Evolutionary conservation across 495 filamentous ascomycete genomes (phyloP).

Genomic region (Penicillium parvum): DNA sequence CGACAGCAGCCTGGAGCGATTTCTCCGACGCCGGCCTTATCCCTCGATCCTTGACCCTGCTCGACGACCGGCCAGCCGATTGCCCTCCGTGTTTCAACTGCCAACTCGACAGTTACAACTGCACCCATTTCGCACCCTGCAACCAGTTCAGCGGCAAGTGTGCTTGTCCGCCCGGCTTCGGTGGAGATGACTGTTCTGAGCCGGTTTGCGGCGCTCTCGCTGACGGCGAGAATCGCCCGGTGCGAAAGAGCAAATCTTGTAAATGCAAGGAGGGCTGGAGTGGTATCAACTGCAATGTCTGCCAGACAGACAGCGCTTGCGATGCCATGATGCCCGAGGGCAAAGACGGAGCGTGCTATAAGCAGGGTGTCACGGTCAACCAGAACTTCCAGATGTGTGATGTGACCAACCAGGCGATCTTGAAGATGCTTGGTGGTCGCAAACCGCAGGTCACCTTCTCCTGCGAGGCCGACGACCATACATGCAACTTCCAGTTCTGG

Average conservation of each 20-base stretch:
- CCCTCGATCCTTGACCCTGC: constrained; percentile 41
- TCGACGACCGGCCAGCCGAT: constrained; percentile 54
- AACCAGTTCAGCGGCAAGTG: constrained; percentile 87
- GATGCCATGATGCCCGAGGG: constrained; percentile 73
- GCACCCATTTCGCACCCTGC: constrained; percentile 82
- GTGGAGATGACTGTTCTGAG: constrained; percentile 83
- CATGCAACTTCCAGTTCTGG: constrained; percentile 98
- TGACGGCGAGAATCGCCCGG: constrained; percentile 67
- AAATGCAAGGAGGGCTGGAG: constrained; percentile 91
- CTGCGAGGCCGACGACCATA: constrained; percentile 65
- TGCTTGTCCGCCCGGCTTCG: constrained; percentile 84
- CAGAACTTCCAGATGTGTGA: constrained; percentile 97
- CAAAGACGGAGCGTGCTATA: constrained; percentile 86
- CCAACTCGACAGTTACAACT: constrained; percentile 84
- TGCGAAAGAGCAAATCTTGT: constrained; percentile 64
- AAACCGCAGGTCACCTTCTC: constrained; percentile 92
- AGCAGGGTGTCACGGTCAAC: constrained; percentile 81
- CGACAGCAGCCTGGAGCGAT: constrained; percentile 28
- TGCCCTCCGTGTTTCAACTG: constrained; percentile 91
- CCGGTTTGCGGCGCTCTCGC: constrained; percentile 88
- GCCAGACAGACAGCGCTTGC: constrained; percentile 75
- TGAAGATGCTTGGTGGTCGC: constrained; percentile 74
- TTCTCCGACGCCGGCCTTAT: constrained; percentile 28
- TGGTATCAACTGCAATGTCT: constrained; percentile 99
- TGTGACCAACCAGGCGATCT: constrained; percentile 90